Evolutionary conservation across 306 rosid genomes (phyloP).

Genomic region (Lotus japonicus): DNA sequence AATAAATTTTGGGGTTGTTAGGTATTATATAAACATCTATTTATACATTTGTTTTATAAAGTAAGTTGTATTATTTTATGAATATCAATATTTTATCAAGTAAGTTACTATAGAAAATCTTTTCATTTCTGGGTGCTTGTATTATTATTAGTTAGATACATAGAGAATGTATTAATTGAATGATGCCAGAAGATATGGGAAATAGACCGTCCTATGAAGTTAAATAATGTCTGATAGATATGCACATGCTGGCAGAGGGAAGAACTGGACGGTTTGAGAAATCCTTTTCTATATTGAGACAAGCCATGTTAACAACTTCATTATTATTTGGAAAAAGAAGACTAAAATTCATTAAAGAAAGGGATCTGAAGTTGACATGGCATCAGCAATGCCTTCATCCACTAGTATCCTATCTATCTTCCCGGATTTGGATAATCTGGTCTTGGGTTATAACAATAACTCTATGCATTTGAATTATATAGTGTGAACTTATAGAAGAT

Average conservation of each 20-base stretch:
- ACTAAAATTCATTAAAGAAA: background rate
- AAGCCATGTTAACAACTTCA: conserved; percentile 37
- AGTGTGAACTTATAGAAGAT: too few relatives aligned
- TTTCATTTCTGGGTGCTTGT: background rate
- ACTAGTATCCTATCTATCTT: conserved; percentile 37
- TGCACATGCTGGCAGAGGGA: conserved; percentile 5
- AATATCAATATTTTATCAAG: background rate
- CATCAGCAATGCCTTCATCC: conserved; percentile 29
- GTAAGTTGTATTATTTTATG: background rate
- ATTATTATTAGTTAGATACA: background rate
- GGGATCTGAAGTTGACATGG: conserved; percentile 32
- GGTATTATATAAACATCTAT: background rate
- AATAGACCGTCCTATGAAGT: background rate
- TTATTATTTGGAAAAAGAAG: conserved; percentile 7
- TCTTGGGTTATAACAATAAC: too few relatives aligned
- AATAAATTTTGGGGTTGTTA: background rate
- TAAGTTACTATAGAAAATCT: background rate
- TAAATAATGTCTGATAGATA: background rate
- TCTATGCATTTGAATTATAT: too few relatives aligned
- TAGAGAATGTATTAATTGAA: background rate
- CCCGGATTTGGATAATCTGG: background rate
- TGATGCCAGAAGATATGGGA: conserved; percentile 7
- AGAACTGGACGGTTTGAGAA: conserved; percentile 37
- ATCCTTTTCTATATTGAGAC: conserved; percentile 25
- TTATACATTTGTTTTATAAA: background rate